Evolutionary conservation across 2,329 filamentous ascomycete species (phyloP), one percentile per base, ranked within the genome.

Genomic region (Exophiala aquamarina): DNA sequence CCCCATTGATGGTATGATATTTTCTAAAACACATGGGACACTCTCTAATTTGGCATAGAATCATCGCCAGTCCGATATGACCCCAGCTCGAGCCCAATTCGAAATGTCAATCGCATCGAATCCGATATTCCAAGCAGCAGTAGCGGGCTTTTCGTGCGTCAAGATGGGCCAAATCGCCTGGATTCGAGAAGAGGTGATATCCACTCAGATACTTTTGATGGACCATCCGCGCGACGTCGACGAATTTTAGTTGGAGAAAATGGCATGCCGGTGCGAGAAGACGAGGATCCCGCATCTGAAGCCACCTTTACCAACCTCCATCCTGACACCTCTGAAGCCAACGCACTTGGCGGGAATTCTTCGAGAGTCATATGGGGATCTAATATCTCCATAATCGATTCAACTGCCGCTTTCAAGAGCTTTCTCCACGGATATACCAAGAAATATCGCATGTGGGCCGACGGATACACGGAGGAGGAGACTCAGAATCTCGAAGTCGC

Each of bases 301-400:
- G 76, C 78, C 0, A 84, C 82, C 1, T 85, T 85, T 62, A 84
- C 82, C 4, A 84, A 84, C 54, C 63, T 83, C 49, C 77, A 95
- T 57, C 89, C 89, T 1, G 86, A 86, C 54, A 96, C 91, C 5
- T 96, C 92, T 2, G 93, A 98, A 66, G 93, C 93, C 1, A 87
- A 96, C 63, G 81, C 78, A 1, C 80, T 96, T 32, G 92, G 90
- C 31, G 93, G 91, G 2, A 82, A 82, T 49, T 88, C 87, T 31
- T 85, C 86, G 46, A 83, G 86, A 58, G 82, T 94, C 48, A 92
- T 98, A 55, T 98, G 93, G 93, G 93, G 93, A 66, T 98, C 93
- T 34, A 97, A 95, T 31, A 88, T 98, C 40, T 95, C 92, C 4
- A 86, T 98, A 43, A 83, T 89, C 50, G 91, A 97, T 65, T 90